phyloP scores from a whole-genome alignment of 306 rosid genomes.

The Castanospermum australe region DNA sequence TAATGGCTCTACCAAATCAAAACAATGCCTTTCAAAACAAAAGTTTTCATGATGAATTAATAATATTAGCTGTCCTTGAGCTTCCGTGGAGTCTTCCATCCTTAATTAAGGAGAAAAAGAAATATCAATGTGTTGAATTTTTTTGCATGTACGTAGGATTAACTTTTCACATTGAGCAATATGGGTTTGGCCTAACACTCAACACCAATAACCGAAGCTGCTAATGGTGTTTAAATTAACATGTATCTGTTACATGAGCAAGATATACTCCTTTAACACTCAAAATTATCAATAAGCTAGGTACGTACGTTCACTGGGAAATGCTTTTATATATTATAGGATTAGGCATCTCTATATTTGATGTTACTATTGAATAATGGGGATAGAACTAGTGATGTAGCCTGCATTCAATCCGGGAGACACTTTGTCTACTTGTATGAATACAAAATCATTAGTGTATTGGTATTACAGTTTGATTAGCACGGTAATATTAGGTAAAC shows the following conservation, averaged over 20 bases:
- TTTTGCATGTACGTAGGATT: no score
- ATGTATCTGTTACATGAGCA: no score
- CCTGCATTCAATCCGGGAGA: conserved; percentile 65
- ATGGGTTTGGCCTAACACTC: neutral
- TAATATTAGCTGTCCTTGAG: no score
- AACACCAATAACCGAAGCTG: neutral
- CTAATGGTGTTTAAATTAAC: no score
- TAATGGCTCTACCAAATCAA: conserved; percentile 10
- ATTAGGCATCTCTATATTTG: neutral
- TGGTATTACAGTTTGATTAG: conserved; percentile 28
- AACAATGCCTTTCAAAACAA: neutral
- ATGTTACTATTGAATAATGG: neutral
- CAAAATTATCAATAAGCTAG: no score
- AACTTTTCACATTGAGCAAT: no score
- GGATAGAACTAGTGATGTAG: conserved; percentile 33
- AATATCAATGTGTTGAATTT: no score
- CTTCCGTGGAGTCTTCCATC: no score
- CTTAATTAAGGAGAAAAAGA: no score
- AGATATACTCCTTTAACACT: neutral
- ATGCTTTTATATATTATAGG: neutral
- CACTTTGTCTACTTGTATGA: conserved; percentile 63
- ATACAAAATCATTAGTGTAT: conserved; percentile 54
- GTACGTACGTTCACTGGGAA: neutral
- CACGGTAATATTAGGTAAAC: conserved; percentile 59
- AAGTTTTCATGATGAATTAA: no score